These are phyloP conservation scores for Populus deltoides DNA, from an alignment of 345 rosid species.

Conservation along the genomic window DNA sequence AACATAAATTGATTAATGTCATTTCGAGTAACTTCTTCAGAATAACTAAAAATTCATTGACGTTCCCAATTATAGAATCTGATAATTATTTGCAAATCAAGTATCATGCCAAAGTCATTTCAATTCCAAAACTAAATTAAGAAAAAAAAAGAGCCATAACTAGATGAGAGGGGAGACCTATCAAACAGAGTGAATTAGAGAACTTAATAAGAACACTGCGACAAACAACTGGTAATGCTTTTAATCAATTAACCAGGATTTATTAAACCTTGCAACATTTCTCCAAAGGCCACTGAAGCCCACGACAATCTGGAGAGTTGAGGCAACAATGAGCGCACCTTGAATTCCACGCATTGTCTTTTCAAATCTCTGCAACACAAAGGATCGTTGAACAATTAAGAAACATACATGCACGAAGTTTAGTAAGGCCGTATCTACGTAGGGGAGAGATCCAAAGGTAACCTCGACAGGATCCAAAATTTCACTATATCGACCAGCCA, in stretches of 20 bases:
- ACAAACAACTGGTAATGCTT: background rate
- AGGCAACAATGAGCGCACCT: conserved; percentile 90
- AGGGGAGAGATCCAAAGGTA: conserved; percentile 3
- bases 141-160: background rate
- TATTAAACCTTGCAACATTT: conserved; percentile 71
- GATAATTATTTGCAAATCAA: background rate
- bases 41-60: background rate
- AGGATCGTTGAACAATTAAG: conserved; percentile 9
- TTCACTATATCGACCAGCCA: conserved; percentile 78
- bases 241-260: background rate
- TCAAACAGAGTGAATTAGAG: background rate
- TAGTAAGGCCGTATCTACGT: background rate
- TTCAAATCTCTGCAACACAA: conserved; percentile 62
- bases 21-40: background rate
- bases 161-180: background rate
- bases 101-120: background rate
- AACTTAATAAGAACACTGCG: background rate
- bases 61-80: background rate
- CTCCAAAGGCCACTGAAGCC: conserved; percentile 99
- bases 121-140: background rate
- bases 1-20: background rate
- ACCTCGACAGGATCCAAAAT: conserved; percentile 89
- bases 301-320: conserved; percentile 81
- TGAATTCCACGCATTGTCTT: conserved; percentile 88
- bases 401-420: background rate